Percentiles rank a stretch among this genome's conserved stretches.
phyloP scores from a whole-genome alignment of 78 protist genomes.

The Dictyostelium capitatum region DNA sequence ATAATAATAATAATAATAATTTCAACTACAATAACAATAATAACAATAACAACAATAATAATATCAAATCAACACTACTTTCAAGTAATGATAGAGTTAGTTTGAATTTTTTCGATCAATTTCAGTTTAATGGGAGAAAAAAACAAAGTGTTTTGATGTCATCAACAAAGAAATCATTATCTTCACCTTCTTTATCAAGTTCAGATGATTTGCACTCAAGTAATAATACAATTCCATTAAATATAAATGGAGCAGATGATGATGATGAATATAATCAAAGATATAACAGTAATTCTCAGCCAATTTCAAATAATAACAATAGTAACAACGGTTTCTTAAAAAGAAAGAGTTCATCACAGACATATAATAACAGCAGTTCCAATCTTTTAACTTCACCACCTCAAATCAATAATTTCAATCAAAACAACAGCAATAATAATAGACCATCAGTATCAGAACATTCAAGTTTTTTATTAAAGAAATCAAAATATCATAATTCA shows the following conservation, averaged over 20 bases:
- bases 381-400: neutral
- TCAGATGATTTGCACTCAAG: neutral
- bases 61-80: neutral
- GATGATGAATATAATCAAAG: too few relatives aligned
- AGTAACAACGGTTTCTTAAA: neutral
- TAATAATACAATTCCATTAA: neutral
- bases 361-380: neutral
- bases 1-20: neutral
- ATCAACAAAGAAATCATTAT: neutral
- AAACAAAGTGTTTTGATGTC: slow-evolving; percentile 23
- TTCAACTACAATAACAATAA: neutral
- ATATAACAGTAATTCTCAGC: neutral
- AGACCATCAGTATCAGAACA: neutral
- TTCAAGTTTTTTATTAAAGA: slow-evolving; percentile 17
- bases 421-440: neutral
- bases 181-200: neutral
- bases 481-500: slow-evolving; percentile 31
- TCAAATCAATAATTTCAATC: neutral
- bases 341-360: slow-evolving; percentile 5
- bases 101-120: slow-evolving; percentile 53
- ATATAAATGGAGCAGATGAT: neutral
- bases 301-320: neutral
- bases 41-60: neutral
- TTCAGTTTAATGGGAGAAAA: slow-evolving; percentile 37
- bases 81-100: slow-evolving; percentile 43